These are phyloP conservation scores for Helianthus tuberosus DNA, from an alignment of 129 eudicot species.

Conservation along the genomic window DNA sequence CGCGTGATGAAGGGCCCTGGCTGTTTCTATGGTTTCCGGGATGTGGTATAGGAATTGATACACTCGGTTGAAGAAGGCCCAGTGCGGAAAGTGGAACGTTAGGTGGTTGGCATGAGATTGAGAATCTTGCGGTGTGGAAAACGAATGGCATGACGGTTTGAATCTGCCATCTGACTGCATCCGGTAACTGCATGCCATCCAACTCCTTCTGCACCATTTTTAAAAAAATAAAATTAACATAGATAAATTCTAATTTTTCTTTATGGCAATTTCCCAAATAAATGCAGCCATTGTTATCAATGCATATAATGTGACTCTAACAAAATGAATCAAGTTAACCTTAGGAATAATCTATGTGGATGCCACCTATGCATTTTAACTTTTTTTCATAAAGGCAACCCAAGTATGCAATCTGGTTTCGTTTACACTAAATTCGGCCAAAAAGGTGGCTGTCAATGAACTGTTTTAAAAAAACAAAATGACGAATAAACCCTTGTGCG, in stretches of 20 bases:
- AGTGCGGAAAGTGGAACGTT: constrained; percentile 52
- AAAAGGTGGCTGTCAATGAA: background rate
- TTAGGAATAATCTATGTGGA: background rate
- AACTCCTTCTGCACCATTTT: constrained; percentile 76
- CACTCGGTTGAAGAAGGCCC: constrained; percentile 58
- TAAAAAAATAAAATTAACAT: background rate
- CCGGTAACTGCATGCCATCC: constrained; percentile 81
- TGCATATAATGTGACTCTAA: background rate
- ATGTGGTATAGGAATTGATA: constrained; percentile 40
- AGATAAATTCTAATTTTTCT: background rate
- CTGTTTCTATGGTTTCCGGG: constrained; percentile 33
- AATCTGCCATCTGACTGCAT: constrained; percentile 74
- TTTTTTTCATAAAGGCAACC: background rate
- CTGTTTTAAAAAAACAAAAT: background rate
- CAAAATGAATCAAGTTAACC: background rate
- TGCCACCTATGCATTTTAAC: background rate
- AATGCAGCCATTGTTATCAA: background rate
- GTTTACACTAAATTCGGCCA: background rate
- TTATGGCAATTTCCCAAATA: background rate
- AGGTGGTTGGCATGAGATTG: constrained; percentile 75
- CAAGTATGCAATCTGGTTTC: background rate
- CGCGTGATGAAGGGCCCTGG: constrained; percentile 49
- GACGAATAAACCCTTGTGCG: background rate
- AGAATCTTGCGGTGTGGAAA: constrained; percentile 44
- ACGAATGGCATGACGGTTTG: constrained; percentile 92